A percentile compares a stretch with the other conserved stretches of the same genome.
phyloP scores from a whole-genome alignment of 1,139 yeast species.

The Pneumocystis wakefieldiae region DNA sequence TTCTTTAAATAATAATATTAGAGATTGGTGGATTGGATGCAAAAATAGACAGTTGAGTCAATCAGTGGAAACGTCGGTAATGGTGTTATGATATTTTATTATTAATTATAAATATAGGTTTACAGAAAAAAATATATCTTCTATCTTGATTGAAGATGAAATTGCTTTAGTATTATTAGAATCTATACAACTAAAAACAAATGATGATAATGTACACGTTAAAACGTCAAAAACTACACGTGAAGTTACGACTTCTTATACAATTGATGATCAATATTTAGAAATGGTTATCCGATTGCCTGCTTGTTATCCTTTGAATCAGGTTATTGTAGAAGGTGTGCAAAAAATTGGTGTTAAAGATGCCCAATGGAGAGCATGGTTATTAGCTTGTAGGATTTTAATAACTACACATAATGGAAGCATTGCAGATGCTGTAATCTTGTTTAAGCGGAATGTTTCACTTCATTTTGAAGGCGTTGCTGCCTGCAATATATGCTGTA shows the following conservation, averaged over 20 bases:
- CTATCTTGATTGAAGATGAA: slow-evolving; percentile 44
- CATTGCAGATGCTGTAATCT: slow-evolving; percentile 63
- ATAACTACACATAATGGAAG: slow-evolving; percentile 61
- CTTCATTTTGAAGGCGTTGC: slow-evolving; percentile 77
- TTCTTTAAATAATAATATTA: slow-evolving; percentile 41
- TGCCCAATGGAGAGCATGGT: slow-evolving; percentile 90
- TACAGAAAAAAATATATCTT: slow-evolving; percentile 48
- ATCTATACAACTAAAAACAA: slow-evolving; percentile 17
- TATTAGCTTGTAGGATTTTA: slow-evolving; percentile 74
- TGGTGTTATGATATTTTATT: background rate
- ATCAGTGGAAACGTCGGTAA: slow-evolving; percentile 35
- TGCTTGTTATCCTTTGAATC: slow-evolving; percentile 53
- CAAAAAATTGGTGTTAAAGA: slow-evolving; percentile 80
- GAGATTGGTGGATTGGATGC: slow-evolving; percentile 48
- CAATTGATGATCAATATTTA: slow-evolving; percentile 77
- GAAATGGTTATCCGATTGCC: slow-evolving; percentile 69
- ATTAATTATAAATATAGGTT: slow-evolving; percentile 22
- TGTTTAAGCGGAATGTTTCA: slow-evolving; percentile 65
- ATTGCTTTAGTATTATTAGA: slow-evolving; percentile 36
- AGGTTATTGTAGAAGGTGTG: slow-evolving; percentile 61
- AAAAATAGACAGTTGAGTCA: slow-evolving; percentile 43
- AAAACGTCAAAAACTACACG: slow-evolving; percentile 47
- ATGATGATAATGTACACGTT: slow-evolving; percentile 41
- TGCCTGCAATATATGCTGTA: slow-evolving; percentile 93
- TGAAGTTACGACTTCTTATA: slow-evolving; percentile 59